Evolutionary conservation across 495 filamentous ascomycete species (phyloP), one percentile per base, ranked within the genome.

Genomic region (Aspergillus avenaceus): DNA sequence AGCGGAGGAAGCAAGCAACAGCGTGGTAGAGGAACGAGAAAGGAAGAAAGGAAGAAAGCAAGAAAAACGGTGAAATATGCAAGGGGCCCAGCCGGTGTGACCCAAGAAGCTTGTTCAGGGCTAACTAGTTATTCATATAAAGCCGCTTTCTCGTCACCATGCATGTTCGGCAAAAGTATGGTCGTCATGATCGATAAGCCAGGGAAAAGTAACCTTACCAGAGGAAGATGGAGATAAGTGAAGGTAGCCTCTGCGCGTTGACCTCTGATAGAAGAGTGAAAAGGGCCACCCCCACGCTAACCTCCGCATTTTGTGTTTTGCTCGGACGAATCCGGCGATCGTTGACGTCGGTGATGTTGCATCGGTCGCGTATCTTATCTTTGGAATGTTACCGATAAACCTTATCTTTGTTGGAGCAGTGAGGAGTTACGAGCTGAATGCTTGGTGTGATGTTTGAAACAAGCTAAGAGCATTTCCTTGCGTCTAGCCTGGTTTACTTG

Each of bases 271-370:
- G 34, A 38, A 38, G 28, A 31, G 28, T 11, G 1, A 14, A 6
- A 8, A 18, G 1, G 34, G 34, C 1, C 34, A 21, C 34, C 34
- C 46, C 46, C 46, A 41, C 46, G 34, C 46, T 29, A 49, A 29
- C 32, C 46, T 49, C 46, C 34, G 34, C 46, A 40, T 49, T 22
- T 45, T 26, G n/a, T n/a, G n/a, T 25, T 13, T 4, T 21, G 18
- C 21, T 21, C 21, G 24, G 24, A 38, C 24, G 34, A 41, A 49
- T 37, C 19, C 46, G 46, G 46, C 32, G 46, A 49, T 49, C 46
- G 34, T 29, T 9, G 32, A 40, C 11, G 46, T 49, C 41, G 34
- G 19, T 26, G 9, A 36, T 3, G 34, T 31, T 21, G 18, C 42
- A 31, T 14, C 31, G 42, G 26, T 1, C 42, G 22, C 24, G 24